Evolutionary conservation across 495 filamentous ascomycete genomes (phyloP).

Genomic region (Cercophora sp.): DNA sequence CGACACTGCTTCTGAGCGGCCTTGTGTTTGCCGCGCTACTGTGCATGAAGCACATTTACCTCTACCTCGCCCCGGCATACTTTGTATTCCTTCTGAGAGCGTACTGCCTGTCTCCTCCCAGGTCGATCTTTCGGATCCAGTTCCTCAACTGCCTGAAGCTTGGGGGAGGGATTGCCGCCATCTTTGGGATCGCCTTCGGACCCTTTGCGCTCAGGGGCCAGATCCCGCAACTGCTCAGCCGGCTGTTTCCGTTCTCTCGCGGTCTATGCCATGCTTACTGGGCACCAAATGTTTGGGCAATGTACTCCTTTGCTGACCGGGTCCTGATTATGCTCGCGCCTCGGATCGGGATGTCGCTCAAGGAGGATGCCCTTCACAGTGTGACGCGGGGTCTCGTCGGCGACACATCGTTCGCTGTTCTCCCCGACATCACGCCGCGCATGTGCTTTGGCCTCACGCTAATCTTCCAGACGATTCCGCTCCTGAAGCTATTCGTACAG

Average conservation of each 20-base stretch:
- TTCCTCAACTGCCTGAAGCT: constrained; percentile 79
- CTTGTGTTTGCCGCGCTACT: constrained; percentile 78
- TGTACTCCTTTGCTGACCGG: constrained; percentile 90
- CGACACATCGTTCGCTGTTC: constrained; percentile 90
- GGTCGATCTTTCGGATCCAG: constrained; percentile 69
- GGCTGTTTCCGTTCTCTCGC: constrained; percentile 90
- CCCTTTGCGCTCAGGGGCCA: constrained; percentile 84
- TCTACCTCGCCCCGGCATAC: constrained; percentile 94
- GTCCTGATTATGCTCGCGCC: constrained; percentile 81
- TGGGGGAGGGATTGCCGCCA: constrained; percentile 61
- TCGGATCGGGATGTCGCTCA: constrained; percentile 65
- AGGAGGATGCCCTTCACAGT: constrained; percentile 71
- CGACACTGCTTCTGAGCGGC: constrained; percentile 72
- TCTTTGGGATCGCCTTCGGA: constrained; percentile 84
- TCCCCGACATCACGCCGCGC: constrained; percentile 78
- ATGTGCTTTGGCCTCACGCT: constrained; percentile 80
- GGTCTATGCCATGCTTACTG: constrained; percentile 97
- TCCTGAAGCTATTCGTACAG: constrained; percentile 74
- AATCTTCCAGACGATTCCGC: constrained; percentile 72
- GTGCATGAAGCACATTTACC: constrained; percentile 97
- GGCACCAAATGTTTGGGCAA: constrained; percentile 95
- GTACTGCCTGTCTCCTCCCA: constrained; percentile 83
- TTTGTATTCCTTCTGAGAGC: constrained; percentile 82
- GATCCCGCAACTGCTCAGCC: constrained; percentile 76
- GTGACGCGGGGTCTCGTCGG: constrained; percentile 91